Percentiles rank a stretch among this genome's conserved stretches.
phyloP scores from a whole-genome alignment of 805 yeast species.

The Tanozyma kutaoensis region DNA sequence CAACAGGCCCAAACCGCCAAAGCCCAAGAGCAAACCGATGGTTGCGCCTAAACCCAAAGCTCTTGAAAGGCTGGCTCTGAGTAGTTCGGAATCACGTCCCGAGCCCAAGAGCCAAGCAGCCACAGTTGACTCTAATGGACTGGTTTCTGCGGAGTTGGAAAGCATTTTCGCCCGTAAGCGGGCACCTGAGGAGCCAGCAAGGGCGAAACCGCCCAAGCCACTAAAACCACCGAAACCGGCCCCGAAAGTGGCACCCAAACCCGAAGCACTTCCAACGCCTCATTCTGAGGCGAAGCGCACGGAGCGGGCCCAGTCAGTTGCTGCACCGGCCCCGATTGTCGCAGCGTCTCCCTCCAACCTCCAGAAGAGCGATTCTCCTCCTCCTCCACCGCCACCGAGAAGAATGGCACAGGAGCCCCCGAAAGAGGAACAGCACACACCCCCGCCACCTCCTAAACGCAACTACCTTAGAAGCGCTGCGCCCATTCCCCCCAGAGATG shows the following conservation, averaged over 20 bases:
- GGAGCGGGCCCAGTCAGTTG: not conserved
- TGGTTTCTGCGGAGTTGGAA: too few relatives aligned
- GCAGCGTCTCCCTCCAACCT: not conserved
- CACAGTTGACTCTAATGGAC: too few relatives aligned
- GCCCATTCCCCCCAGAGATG: constrained; percentile 6
- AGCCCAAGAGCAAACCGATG: too few relatives aligned
- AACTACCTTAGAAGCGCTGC: constrained; percentile 6
- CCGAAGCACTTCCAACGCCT: constrained; percentile 2
- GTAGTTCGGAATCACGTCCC: too few relatives aligned
- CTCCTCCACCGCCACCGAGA: constrained; percentile 4
- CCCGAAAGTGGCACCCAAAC: constrained; percentile 4
- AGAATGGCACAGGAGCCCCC: constrained; percentile 1
- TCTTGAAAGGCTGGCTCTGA: too few relatives aligned
- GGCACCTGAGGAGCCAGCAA: too few relatives aligned
- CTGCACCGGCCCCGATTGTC: not conserved
- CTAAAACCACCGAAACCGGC: constrained; percentile 7
- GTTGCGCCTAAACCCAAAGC: too few relatives aligned
- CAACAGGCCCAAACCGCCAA: not conserved
- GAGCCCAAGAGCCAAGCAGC: too few relatives aligned
- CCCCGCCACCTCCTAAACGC: constrained; percentile 17
- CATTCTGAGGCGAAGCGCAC: not conserved
- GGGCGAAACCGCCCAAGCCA: constrained; percentile 7
- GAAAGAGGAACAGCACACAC: constrained; percentile 3
- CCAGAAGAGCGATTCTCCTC: not conserved
- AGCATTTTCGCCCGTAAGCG: too few relatives aligned